These are phyloP conservation scores for Zalerion maritima DNA, from an alignment of 495 filamentous ascomycete species.

Conservation along the genomic window DNA sequence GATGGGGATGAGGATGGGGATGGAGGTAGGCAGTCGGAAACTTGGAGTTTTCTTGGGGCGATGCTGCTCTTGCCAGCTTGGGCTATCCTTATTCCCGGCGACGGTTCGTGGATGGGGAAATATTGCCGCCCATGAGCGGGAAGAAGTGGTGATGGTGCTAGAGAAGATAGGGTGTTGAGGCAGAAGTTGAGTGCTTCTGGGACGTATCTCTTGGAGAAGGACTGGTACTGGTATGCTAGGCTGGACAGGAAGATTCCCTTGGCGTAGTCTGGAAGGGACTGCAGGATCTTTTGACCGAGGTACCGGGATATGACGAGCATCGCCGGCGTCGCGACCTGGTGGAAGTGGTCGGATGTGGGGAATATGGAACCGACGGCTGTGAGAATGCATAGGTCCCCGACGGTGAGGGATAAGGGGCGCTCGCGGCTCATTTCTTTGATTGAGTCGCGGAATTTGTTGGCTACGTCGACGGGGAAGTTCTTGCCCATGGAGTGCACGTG, in stretches of 20 bases:
- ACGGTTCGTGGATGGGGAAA: conserved; percentile 49
- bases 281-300: conserved; percentile 61
- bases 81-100: conserved; percentile 37
- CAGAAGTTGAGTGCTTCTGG: conserved; percentile 77
- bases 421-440: conserved; percentile 48
- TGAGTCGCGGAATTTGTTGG: conserved; percentile 57
- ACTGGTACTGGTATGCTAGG: conserved; percentile 66
- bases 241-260: conserved; percentile 67
- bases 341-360: conserved; percentile 92
- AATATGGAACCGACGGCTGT: conserved; percentile 75
- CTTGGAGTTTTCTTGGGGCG: conserved; percentile 24
- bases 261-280: conserved; percentile 45
- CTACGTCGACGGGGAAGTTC: conserved; percentile 60
- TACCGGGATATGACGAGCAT: conserved; percentile 68
- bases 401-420: conserved; percentile 43
- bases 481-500: conserved; percentile 82
- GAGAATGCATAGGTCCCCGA: conserved; percentile 66
- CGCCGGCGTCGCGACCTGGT: conserved; percentile 80
- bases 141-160: too few relatives aligned
- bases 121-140: too few relatives aligned
- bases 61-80: conserved; percentile 15
- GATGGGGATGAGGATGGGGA: conserved; percentile 21
- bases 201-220: conserved; percentile 65
- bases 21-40: conserved; percentile 36
- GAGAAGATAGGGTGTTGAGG: conserved; percentile 56